phyloP scores from a whole-genome alignment of 75 land plant genomes.

The Larix kaempferi region DNA sequence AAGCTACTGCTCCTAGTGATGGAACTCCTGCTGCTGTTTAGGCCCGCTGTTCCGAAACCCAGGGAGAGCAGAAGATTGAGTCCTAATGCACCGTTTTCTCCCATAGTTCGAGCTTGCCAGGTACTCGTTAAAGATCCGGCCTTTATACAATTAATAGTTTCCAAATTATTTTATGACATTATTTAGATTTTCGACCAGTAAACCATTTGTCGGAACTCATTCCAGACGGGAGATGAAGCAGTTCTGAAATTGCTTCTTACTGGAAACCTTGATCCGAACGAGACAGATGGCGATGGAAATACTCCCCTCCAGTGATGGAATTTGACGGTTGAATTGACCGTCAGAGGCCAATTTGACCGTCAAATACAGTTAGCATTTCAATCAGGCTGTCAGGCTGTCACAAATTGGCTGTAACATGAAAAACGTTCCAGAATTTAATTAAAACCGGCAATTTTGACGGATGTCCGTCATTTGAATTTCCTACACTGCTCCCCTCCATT shows the following conservation, averaged over 20 bases:
- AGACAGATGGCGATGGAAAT: constrained; percentile 57
- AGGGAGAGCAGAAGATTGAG: constrained; percentile 11
- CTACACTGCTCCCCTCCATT: constrained; percentile 72
- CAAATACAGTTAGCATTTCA: no score
- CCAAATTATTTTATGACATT: background rate
- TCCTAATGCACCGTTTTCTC: constrained; percentile 14
- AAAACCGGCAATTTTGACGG: no score
- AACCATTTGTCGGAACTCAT: background rate
- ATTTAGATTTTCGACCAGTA: no score
- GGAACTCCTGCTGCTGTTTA: constrained; percentile 32
- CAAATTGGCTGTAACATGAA: no score
- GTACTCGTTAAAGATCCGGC: background rate
- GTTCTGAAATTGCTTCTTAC: constrained; percentile 25
- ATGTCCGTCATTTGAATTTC: no score
- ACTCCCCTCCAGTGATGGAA: constrained; percentile 69
- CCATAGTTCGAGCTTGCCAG: constrained; percentile 43
- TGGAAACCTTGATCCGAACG: constrained; percentile 23
- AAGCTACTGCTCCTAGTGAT: constrained; percentile 26
- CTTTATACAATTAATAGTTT: background rate
- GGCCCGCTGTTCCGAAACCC: background rate
- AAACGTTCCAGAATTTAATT: no score
- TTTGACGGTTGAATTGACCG: no score
- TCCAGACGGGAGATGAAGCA: constrained; percentile 35
- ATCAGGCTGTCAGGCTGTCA: no score
- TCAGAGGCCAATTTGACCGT: no score